Evolutionary conservation across 2,329 filamentous ascomycete genomes (phyloP), one percentile per base, ranked within the genome.

Genomic region (Diplocarpon mali): DNA sequence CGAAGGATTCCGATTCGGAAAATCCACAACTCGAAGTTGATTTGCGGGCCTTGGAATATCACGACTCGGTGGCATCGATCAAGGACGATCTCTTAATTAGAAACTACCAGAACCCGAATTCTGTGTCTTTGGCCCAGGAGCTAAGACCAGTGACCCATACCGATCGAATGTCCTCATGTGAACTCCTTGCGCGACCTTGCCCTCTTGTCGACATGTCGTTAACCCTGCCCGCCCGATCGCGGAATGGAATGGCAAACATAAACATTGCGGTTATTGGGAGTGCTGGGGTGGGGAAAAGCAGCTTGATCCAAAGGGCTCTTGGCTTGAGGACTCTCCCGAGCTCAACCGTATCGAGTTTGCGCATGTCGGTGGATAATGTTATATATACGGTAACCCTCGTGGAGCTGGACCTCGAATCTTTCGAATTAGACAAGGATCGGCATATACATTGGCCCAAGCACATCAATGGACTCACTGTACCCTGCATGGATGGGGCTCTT

Each of bases 401-500:
- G 56, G 80, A 84, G 64, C 67, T 83, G 55, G 76, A 82, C 55
- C 69, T 80, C 50, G 76, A 80, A 56, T 73, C 71, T 52, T 79
- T 83, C 57, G 76, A 81, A 57, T 67, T 81, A 50, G 69, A 71
- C 51, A 70, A 74, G 17, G 65, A 68, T 44, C 70, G 73, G 49
- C 72, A 73, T 44, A 76, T 83, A 48, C 71, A 76, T 60, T 82
- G 78, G 78, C 78, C 78, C 11, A 78, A 76, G 55, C 75, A 80
- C 58, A 74, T 80, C 54, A 74, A 82, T 59, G 84, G 85, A 48
- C 72, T 80, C 51, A 75, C 80, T 49, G 72, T 85, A 48, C 85
- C 87, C 40, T 75, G 73, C 34, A 75, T 95, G 58, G 85, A 96
- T 58, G 90, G 85, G 15, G 87, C 85, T 37, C 67, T 95, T 55